Evolutionary conservation across 129 eudicot species (phyloP), one percentile per base, ranked within the genome.

Genomic region (Saposhnikovia divaricata): DNA sequence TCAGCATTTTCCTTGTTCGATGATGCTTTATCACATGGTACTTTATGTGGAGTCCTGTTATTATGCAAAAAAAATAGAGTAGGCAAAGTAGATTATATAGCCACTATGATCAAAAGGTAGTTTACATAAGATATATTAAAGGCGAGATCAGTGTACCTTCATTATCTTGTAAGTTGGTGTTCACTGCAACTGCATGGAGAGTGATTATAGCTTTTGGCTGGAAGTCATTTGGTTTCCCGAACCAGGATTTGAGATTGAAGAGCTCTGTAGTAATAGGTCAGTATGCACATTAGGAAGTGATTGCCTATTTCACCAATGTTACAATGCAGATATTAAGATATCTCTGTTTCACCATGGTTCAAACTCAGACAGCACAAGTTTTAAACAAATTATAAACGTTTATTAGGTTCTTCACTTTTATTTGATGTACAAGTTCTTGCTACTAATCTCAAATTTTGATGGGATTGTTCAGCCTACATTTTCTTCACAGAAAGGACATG

Each of bases 151-250:
- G 65, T 43, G 75, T 89, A 92, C 99, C 99, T 77, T 95, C 97
- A 81, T 95, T 95, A 55, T 84, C 94, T 84, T 86, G 97, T 82
- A 95, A 80, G 78, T 95, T 95, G 83, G 99, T 95, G 89, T 87
- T 90, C 72, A 95, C 89, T 74, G 96, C 99, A 80, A 90, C 97
- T 76, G 96, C 92, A 80, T 92, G 91, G 77, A 87, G 89, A 77
- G 96, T 85, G 61, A 87, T 83, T 90, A 86, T 87, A 44, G 93
- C 87, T 88, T 92, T 95, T 40, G 99, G 99, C 81, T 86, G 91
- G 95, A 93, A 95, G 86, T 95, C 99, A 27, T 82, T 83, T 57
- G 82, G 82, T 68, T 87, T 81, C 61, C 91, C 99, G 47, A 86
- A 87, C 99, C 99, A 95, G 81, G 91, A 80, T 85, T 90, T 95